Evolutionary conservation across 805 yeast species (phyloP), one percentile per base, ranked within the genome.

Genomic region (Debaryomyces castellii): DNA sequence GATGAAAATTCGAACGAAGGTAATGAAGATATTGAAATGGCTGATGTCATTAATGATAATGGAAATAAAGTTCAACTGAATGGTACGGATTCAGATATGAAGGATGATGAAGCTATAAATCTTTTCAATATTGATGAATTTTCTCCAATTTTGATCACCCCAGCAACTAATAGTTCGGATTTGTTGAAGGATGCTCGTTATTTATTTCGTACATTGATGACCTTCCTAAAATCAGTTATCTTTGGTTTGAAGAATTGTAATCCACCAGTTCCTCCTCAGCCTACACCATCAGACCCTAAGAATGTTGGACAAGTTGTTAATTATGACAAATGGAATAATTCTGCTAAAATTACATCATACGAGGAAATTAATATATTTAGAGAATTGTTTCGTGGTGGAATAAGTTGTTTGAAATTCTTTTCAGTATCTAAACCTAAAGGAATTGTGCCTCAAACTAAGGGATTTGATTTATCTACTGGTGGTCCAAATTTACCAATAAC

Each of bases 241-340:
- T 88, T 85, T 64, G 96, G 96, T 3, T 72, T 95, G 52, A 90
- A 89, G 60, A 83, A 83, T 43, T 90, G 96, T 61, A 92, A 91
- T 59, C 96, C 97, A 1, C 86, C 92, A 1, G 72, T 67, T 1
- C 77, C 77, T 4, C 73, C 75, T 5, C 76, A 69, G 47, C 75
- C 76, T 10, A 54, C 68, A 6, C 61, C 62, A 32, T 58, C 64
- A 5, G 76, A 70, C 45, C 85, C 95, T 0, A 67, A 63, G 43
- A 64, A 57, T 36, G 63, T 71, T 2, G 71, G 69, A 2, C 74
- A 68, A 48, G 49, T 57, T 11, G 70, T 69, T 14, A 69, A 71
- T 44, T 67, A 70, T 51, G 77, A 71, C 43, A 72, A 71, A 51
- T 92, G 97, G 97, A 83, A 86, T 49, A 94, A 88, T 47, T 78